Evolutionary conservation across 2,329 filamentous ascomycete species (phyloP).

Genomic region (Huntiella abstrusa): DNA sequence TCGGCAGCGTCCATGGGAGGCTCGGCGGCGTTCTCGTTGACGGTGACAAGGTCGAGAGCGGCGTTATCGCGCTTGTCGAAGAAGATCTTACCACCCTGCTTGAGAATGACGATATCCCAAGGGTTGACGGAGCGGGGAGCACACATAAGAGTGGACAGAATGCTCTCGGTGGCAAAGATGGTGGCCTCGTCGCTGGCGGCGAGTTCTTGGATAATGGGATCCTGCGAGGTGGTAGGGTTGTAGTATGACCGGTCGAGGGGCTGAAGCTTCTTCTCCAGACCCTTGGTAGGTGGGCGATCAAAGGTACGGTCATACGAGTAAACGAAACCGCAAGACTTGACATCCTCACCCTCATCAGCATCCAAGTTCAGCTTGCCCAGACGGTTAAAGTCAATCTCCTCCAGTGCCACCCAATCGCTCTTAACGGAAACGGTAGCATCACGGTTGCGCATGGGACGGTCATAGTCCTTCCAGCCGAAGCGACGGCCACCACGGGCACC

Average conservation of each 20-base stretch:
- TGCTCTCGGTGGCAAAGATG: constrained; percentile 92
- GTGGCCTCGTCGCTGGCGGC: constrained; percentile 90
- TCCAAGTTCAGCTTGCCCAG: constrained; percentile 91
- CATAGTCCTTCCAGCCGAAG: constrained; percentile 97
- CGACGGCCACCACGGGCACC: constrained; percentile 61
- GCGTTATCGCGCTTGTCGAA: constrained; percentile 96
- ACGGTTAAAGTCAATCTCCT: constrained; percentile 97
- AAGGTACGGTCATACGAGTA: constrained; percentile 95
- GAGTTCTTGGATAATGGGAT: constrained; percentile 91
- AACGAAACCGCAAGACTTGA: constrained; percentile 90
- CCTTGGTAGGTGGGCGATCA: constrained; percentile 86
- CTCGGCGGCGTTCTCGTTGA: constrained; percentile 96
- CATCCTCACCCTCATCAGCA: constrained; percentile 81
- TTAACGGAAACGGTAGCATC: constrained; percentile 94
- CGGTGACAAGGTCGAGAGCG: constrained; percentile 88
- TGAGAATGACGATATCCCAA: constrained; percentile 90
- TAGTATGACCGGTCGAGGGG: constrained; percentile 88
- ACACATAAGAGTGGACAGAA: constrained; percentile 99
- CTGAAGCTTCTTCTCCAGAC: constrained; percentile 68
- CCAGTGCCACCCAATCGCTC: constrained; percentile 83
- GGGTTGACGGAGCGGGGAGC: constrained; percentile 90
- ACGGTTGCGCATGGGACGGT: constrained; percentile 91
- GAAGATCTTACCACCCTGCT: constrained; percentile 92
- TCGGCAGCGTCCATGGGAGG: constrained; percentile 82
- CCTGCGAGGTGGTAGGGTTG: constrained; percentile 91